These are phyloP conservation scores for Naganishia albida DNA, from an alignment of 1,284 basidiomycete genomes.

Conservation along the genomic window DNA sequence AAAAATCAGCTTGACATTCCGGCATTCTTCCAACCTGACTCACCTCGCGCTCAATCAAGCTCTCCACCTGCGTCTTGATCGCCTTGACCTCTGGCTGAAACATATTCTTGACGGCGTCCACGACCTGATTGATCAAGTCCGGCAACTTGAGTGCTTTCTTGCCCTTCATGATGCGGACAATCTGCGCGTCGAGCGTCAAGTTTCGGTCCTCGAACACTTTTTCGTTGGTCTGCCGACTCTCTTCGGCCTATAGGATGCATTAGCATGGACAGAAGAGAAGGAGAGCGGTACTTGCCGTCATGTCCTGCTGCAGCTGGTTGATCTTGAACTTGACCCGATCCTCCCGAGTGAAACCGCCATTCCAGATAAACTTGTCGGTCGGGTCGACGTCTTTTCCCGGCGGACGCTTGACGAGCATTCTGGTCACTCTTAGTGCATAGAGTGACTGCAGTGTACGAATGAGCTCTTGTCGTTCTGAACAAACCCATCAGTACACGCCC, in stretches of 20 bases:
- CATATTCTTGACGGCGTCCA: constrained; percentile 65
- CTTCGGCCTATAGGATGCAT: constrained; percentile 66
- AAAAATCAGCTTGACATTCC: constrained; percentile 17
- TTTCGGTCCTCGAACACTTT: constrained; percentile 85
- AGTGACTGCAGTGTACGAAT: constrained; percentile 85
- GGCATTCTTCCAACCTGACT: constrained; percentile 28
- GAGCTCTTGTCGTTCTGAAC: constrained; percentile 70
- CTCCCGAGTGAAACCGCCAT: constrained; percentile 74
- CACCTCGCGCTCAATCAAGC: constrained; percentile 71
- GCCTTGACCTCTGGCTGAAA: constrained; percentile 59
- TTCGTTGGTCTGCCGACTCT: constrained; percentile 77
- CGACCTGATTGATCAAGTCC: constrained; percentile 62
- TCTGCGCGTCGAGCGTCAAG: constrained; percentile 84
- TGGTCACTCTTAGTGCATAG: constrained; percentile 68
- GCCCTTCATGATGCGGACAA: constrained; percentile 92
- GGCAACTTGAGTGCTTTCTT: constrained; percentile 78
- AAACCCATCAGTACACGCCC: background rate
- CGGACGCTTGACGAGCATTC: constrained; percentile 80
- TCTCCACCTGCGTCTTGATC: constrained; percentile 82
- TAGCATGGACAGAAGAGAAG: background rate
- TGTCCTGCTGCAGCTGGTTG: constrained; percentile 93
- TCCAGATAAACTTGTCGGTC: constrained; percentile 76
- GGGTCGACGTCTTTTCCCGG: constrained; percentile 75
- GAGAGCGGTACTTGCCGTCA: constrained; percentile 62
- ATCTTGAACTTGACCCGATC: constrained; percentile 80